A percentile compares a stretch with the other conserved stretches of the same genome.
Conservation (phyloP, 169 alveolate genomes). For the Eimeria falciformis region DNA sequence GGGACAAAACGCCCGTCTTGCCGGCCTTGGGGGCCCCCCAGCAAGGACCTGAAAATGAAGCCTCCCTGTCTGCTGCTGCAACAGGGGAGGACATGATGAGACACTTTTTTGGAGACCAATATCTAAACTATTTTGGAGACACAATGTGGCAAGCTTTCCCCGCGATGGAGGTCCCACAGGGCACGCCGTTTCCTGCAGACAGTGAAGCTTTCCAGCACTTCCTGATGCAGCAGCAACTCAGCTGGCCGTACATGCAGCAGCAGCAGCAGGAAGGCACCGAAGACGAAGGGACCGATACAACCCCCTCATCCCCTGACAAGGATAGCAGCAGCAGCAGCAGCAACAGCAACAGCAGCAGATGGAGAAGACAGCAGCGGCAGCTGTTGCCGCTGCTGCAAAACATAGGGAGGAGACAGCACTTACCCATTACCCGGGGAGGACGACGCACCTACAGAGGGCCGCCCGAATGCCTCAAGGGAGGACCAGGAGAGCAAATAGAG, state of each 20-base stretch:
- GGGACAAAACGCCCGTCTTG: neutral
- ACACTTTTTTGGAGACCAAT: neutral
- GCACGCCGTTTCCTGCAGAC: neutral
- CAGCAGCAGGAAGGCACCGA: too few species aligned
- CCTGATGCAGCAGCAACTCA: neutral
- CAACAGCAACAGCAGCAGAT: neutral
- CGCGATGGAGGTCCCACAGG: neutral
- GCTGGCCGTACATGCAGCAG: neutral
- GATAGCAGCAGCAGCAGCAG: constrained; percentile 7
- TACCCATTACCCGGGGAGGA: too few species aligned
- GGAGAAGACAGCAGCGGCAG: too few species aligned
- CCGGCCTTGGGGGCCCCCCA: neutral
- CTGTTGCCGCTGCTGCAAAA: too few species aligned
- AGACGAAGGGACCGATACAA: too few species aligned
- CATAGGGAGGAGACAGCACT: too few species aligned
- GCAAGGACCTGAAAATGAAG: neutral
- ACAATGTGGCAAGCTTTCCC: too few species aligned
- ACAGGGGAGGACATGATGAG: neutral
- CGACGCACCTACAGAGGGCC: too few species aligned
- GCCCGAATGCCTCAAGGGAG: too few species aligned
- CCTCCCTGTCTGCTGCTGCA: neutral
- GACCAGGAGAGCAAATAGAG: too few species aligned
- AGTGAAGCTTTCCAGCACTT: neutral
- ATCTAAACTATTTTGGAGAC: neutral
- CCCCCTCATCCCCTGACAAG: too few species aligned